These are phyloP conservation scores for Sindora glabra DNA, from an alignment of 306 rosid species.

Conservation along the genomic window DNA sequence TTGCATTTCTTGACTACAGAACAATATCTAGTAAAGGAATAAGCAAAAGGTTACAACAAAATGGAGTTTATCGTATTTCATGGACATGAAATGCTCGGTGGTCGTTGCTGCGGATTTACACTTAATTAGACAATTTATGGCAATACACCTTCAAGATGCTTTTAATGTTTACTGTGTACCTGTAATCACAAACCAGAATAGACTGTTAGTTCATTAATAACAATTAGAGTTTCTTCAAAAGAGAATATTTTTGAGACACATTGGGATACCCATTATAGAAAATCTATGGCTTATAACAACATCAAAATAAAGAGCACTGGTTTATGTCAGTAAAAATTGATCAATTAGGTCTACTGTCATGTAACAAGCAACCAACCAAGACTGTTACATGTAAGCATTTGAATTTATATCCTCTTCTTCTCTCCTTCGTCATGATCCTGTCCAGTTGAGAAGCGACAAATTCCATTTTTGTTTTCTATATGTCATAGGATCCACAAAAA, in stretches of 20 bases:
- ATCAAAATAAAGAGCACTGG: too few species aligned
- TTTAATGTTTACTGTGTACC: conserved; percentile 31
- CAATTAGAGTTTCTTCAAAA: background rate
- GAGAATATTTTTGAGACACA: background rate
- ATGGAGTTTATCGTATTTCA: too few species aligned
- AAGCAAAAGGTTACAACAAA: background rate
- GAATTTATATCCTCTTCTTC: too few species aligned
- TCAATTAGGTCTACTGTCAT: too few species aligned
- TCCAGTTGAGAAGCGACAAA: too few species aligned
- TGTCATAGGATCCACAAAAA: too few species aligned
- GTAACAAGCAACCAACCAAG: too few species aligned
- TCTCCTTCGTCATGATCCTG: too few species aligned
- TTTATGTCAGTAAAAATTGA: too few species aligned
- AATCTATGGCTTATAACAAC: too few species aligned
- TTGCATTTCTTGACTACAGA: conserved; percentile 12
- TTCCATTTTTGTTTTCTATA: too few species aligned
- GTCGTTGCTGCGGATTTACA: conserved; percentile 48
- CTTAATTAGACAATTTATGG: conserved; percentile 31
- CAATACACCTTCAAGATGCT: conserved; percentile 30
- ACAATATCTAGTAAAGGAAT: conserved; percentile 25
- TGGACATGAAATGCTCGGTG: conserved; percentile 2
- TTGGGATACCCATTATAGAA: background rate
- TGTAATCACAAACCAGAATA: conserved; percentile 27
- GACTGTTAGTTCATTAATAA: conserved; percentile 12
- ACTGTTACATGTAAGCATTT: too few species aligned